Evolutionary conservation across 768 basidiomycete species (phyloP), one percentile per base, ranked within the genome.

Genomic region (Myochromella boudieri): DNA sequence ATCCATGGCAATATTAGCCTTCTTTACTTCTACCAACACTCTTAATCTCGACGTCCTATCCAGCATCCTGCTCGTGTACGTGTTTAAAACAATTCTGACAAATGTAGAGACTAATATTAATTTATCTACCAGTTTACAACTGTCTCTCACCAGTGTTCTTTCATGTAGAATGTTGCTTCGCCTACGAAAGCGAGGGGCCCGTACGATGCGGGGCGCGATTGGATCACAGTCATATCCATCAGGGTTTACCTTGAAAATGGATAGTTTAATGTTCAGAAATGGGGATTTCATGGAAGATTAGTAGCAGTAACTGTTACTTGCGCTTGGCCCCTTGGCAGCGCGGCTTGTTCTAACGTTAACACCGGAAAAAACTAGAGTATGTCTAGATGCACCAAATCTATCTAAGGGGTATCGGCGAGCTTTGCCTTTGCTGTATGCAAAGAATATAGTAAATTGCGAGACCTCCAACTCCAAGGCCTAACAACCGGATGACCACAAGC

Each of bases 401-500:
- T n/a, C n/a, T n/a, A n/a, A n/a, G n/a, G n/a, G n/a, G n/a, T n/a
- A n/a, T n/a, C n/a, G n/a, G n/a, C 29, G 17, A 41, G 31, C 6
- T n/a, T 15, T 34, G 38, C 26, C 43, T 39, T 33, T 47, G 40
- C 25, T 24, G 38, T n/a, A 26, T 55, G 26, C 49, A 58, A 62
- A 64, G 66, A 14, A 72, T 58, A 14, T 54, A 59, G 37, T 64
- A 60, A 7, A 68, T 39, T 3, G 68, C 57, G 24, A 64, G 57
- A 9, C 59, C 25, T n/a, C 69, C 68, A 18, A 68, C 22, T 1
- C 45, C 58, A 1, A 65, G 64, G 4, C 62, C 60, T 8, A 58
- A 33, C 18, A 74, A 45, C 14, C 72, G 61, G 1, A 68, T 22
- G 18, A 68, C 47, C 20, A 72, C 64, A 34, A 74, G 44, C 6